A percentile compares a stretch with the other conserved stretches of the same genome.
These are phyloP conservation scores for Ustulina deusta DNA, from an alignment of 2,329 filamentous ascomycete species.

Conservation along the genomic window DNA sequence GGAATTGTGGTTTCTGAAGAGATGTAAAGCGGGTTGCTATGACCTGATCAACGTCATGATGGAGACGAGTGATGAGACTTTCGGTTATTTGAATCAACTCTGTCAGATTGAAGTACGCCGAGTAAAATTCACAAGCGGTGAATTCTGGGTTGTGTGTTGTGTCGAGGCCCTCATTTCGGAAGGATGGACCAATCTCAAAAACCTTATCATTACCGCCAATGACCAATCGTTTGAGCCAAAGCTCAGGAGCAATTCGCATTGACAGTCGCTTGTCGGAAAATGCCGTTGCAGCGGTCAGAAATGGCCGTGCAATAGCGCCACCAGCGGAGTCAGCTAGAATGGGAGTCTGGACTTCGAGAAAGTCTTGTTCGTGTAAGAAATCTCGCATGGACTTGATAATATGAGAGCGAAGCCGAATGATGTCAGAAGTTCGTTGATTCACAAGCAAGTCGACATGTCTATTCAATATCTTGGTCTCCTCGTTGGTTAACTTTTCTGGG, in stretches of 20 bases:
- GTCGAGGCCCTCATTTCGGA: slow-evolving; percentile 94
- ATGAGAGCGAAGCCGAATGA: slow-evolving; percentile 77
- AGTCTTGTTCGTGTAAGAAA: slow-evolving; percentile 77
- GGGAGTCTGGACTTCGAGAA: slow-evolving; percentile 91
- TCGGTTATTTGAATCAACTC: slow-evolving; percentile 83
- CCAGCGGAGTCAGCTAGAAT: slow-evolving; percentile 85
- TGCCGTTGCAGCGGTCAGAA: slow-evolving; percentile 82
- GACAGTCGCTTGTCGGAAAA: slow-evolving; percentile 78
- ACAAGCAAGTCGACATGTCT: slow-evolving; percentile 90
- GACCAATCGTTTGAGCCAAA: slow-evolving; percentile 93
- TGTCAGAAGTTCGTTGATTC: slow-evolving; percentile 74
- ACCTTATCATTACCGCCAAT: slow-evolving; percentile 89
- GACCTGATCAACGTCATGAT: slow-evolving; percentile 61
- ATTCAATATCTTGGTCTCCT: slow-evolving; percentile 78
- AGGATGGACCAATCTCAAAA: slow-evolving; percentile 92
- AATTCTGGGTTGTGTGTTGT: slow-evolving; percentile 97
- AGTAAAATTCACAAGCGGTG: slow-evolving; percentile 97
- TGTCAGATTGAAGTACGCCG: slow-evolving; percentile 81
- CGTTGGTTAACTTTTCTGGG: slow-evolving; percentile 76
- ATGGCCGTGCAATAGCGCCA: slow-evolving; percentile 89
- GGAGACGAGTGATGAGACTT: slow-evolving; percentile 72
- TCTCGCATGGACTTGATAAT: slow-evolving; percentile 80
- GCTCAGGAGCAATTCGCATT: slow-evolving; percentile 89
- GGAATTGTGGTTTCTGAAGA: slow-evolving; percentile 62
- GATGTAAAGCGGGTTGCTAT: slow-evolving; percentile 58